Percentiles rank a stretch among this genome's conserved stretches.
These are phyloP conservation scores for Starmerella bombicola DNA, from an alignment of 805 yeast species.

Conservation along the genomic window DNA sequence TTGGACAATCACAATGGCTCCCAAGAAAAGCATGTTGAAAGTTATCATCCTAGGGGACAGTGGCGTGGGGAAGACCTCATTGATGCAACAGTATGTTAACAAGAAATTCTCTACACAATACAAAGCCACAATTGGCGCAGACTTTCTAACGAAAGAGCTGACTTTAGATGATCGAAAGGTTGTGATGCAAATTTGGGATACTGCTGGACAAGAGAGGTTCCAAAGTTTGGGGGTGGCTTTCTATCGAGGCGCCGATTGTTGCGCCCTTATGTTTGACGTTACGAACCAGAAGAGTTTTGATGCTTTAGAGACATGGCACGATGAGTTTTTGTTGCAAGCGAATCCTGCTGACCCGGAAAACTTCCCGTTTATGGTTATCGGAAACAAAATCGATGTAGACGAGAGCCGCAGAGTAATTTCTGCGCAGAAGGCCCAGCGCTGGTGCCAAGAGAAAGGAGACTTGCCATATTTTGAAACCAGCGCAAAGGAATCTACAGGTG, in stretches of 20 bases:
- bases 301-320: conserved; percentile 81
- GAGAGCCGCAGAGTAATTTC: conserved; percentile 71
- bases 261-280: conserved; percentile 90
- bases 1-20: conserved; percentile 16
- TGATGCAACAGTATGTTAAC: conserved; percentile 95
- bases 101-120: conserved; percentile 90
- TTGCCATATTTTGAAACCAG: conserved; percentile 93
- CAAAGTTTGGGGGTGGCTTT: conserved; percentile 94
- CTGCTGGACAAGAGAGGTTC: conserved; percentile 97
- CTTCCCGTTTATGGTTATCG: conserved; percentile 90
- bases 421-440: conserved; percentile 46
- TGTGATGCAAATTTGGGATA: conserved; percentile 82
- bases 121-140: conserved; percentile 97
- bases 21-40: conserved; percentile 37
- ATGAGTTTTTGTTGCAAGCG: conserved; percentile 87
- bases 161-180: conserved; percentile 71
- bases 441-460: conserved; percentile 55
- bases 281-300: conserved; percentile 90
- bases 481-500: conserved; percentile 93
- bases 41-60: conserved; percentile 93
- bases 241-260: conserved; percentile 96
- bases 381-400: conserved; percentile 90
- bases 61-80: conserved; percentile 93
- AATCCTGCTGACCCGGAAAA: conserved; percentile 87
- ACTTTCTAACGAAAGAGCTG: conserved; percentile 84